These are phyloP conservation scores for Leucosporidium yakuticum DNA, from an alignment of 768 basidiomycete species.

Conservation along the genomic window DNA sequence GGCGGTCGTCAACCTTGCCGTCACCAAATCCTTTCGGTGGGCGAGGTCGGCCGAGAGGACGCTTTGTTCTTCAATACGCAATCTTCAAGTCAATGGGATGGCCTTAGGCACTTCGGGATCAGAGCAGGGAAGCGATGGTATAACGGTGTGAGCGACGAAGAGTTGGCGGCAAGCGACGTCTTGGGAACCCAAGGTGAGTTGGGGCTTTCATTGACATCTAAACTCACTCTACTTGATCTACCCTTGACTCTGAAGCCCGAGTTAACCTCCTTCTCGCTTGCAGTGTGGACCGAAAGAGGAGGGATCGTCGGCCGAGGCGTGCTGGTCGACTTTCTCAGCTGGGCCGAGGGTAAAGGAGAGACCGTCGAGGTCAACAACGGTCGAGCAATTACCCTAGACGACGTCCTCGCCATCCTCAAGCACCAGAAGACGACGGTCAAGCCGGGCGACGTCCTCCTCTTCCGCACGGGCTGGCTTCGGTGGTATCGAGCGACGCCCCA, in stretches of 20 bases:
- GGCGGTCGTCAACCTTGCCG: background rate
- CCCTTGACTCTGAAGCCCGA: background rate
- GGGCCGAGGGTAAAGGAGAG: background rate
- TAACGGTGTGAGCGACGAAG: background rate
- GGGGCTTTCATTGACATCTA: too few relatives aligned
- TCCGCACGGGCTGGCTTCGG: background rate
- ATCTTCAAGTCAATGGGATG: background rate
- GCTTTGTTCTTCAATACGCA: background rate
- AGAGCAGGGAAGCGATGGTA: background rate
- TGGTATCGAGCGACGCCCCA: background rate
- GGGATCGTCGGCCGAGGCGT: constrained; percentile 11
- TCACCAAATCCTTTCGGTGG: background rate
- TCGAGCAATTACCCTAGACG: background rate
- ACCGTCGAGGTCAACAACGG: background rate
- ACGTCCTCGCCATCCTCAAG: constrained; percentile 3
- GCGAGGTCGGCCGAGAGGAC: background rate
- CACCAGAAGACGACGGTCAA: background rate
- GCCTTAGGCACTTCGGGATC: background rate
- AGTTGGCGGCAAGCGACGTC: background rate
- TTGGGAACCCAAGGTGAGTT: background rate
- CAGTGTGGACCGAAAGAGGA: background rate
- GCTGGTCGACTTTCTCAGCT: constrained; percentile 3
- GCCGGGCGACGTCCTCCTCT: constrained; percentile 4
- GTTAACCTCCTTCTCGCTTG: background rate
- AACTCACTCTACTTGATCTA: too few relatives aligned